Evolutionary conservation across 306 rosid genomes (phyloP).

Genomic region (Vigna trinervia): DNA sequence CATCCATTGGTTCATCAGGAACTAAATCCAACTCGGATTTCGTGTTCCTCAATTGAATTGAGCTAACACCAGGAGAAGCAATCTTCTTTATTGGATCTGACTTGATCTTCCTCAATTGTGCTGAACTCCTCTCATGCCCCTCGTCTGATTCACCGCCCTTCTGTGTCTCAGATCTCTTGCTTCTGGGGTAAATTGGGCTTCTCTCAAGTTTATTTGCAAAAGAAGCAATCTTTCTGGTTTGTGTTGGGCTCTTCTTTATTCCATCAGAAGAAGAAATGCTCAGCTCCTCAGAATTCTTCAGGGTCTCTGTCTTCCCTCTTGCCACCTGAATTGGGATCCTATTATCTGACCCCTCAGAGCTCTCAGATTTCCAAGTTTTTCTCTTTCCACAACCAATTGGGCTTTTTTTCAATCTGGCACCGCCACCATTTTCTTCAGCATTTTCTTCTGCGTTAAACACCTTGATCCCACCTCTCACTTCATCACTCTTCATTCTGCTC

Average conservation of each 20-base stretch:
- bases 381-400: conserved; percentile 60
- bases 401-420: conserved; percentile 52
- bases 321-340: conserved; percentile 40
- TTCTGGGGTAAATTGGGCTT: conserved; percentile 54
- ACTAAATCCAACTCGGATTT: conserved; percentile 49
- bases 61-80: conserved; percentile 21
- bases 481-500: conserved; percentile 80
- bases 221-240: conserved; percentile 49
- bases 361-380: conserved; percentile 74
- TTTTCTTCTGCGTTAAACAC: conserved; percentile 69
- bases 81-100: conserved; percentile 50
- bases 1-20: conserved; percentile 46
- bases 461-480: conserved; percentile 78
- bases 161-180: conserved; percentile 49
- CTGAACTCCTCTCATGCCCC: conserved; percentile 47
- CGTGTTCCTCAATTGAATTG: conserved; percentile 53
- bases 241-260: conserved; percentile 61
- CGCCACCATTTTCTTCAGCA: conserved; percentile 46
- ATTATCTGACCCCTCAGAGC: conserved; percentile 37
- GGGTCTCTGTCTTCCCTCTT: conserved; percentile 46
- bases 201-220: conserved; percentile 49
- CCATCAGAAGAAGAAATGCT: conserved; percentile 55
- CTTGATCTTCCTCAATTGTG: conserved; percentile 61
- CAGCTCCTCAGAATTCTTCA: conserved; percentile 52
- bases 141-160: conserved; percentile 46